Percentiles rank a stretch among this genome's conserved stretches.
phyloP scores from a whole-genome alignment of 2,329 filamentous ascomycete species.

The Periconia digitata region DNA sequence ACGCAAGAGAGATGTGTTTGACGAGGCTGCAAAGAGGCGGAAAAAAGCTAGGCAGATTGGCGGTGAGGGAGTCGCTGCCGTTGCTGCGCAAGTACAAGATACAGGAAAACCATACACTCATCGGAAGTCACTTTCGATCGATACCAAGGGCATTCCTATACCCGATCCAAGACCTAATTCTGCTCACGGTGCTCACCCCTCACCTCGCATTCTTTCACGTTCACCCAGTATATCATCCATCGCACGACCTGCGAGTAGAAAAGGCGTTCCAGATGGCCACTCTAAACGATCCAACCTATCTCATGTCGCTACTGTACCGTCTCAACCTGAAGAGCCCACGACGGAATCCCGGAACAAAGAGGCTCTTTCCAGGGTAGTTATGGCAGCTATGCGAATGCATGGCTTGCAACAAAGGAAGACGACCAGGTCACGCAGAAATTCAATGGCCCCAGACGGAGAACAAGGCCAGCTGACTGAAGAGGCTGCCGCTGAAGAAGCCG shows the following conservation, averaged over 20 bases:
- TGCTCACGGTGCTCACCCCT: constrained; percentile 24
- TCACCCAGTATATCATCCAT: constrained; percentile 39
- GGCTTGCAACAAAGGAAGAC: constrained; percentile 50
- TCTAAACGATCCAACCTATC: constrained; percentile 36
- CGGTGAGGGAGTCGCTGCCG: constrained; percentile 47
- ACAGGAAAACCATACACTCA: constrained; percentile 29
- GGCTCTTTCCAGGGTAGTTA: constrained; percentile 52
- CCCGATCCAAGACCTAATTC: constrained; percentile 29
- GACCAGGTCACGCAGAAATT: constrained; percentile 27
- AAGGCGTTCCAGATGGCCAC: constrained; percentile 26
- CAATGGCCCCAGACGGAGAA: constrained; percentile 21
- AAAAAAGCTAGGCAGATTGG: constrained; percentile 46
- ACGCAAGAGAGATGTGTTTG: constrained; percentile 50
- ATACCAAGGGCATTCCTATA: constrained; percentile 21
- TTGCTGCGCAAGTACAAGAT: constrained; percentile 39
- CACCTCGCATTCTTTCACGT: constrained; percentile 28
- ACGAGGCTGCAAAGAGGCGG: constrained; percentile 49
- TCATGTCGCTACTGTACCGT: constrained; percentile 34
- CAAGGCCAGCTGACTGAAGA: constrained; percentile 20
- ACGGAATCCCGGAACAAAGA: constrained; percentile 52
- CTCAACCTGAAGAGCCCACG: constrained; percentile 34
- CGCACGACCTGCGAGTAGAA: constrained; percentile 32
- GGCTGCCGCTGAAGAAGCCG: constrained; percentile 28
- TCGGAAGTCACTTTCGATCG: constrained; percentile 36
- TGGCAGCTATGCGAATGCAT: constrained; percentile 57